Conservation (phyloP, 129 eudicot species). For the Calendula officinalis region DNA sequence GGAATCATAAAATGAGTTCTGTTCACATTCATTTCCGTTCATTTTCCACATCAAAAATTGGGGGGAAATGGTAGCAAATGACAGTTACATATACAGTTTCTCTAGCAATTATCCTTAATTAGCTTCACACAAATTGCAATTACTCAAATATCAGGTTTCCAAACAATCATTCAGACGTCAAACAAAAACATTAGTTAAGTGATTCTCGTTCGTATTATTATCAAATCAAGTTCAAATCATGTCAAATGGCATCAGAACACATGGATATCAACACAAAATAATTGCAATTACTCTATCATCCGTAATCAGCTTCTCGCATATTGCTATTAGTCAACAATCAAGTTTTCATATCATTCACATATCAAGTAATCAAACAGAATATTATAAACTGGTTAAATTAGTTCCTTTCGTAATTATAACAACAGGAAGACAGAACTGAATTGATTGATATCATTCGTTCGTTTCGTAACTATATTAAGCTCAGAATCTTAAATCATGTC, state of each 20-base stretch:
- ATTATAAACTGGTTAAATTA: too few relatives aligned
- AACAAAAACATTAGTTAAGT: not conserved
- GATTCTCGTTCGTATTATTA: too few relatives aligned
- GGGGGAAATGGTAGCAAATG: not conserved
- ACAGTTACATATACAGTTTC: not conserved
- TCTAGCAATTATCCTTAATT: not conserved
- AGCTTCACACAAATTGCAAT: not conserved
- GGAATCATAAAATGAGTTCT: not conserved
- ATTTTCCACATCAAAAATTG: not conserved
- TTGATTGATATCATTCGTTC: not conserved
- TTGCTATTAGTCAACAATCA: too few relatives aligned
- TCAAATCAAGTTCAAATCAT: too few relatives aligned
- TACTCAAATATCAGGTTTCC: not conserved
- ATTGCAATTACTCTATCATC: too few relatives aligned
- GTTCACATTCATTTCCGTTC: not conserved
- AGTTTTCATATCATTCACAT: too few relatives aligned
- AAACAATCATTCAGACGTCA: constrained; percentile 5
- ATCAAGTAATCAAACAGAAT: too few relatives aligned
- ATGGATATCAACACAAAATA: too few relatives aligned
- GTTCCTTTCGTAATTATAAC: too few relatives aligned
- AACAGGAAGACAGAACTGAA: too few relatives aligned
- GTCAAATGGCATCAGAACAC: too few relatives aligned
- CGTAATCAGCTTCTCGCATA: too few relatives aligned
- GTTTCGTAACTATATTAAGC: not conserved
- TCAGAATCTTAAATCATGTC: constrained; percentile 14